Evolutionary conservation across 352 stramenopile genomes (phyloP), one percentile per base, ranked within the genome.

Genomic region (Pythium aristosporum): DNA sequence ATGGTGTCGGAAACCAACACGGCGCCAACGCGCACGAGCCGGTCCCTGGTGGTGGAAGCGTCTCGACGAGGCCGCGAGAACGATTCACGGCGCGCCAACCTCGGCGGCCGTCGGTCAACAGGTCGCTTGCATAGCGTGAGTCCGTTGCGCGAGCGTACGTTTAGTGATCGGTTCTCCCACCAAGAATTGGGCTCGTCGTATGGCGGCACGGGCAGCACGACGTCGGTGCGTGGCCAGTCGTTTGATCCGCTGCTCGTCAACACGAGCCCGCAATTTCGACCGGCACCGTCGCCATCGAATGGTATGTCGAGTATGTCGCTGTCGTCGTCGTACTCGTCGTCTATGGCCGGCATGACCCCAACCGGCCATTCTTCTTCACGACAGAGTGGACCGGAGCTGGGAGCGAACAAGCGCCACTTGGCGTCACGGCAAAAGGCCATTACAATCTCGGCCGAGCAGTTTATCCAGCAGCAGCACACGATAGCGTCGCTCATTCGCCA

Each of bases 401-500:
- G 55, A 3, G 56, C 61, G 23, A 57, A 62, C 36, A 61, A 61
- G 16, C 61, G 67, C 16, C 67, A 73, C 47, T 61, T 66, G 25
- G 67, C 61, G 9, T 66, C 67, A 2, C 66, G 71, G n/a, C 78
- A 87, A 64, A 81, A 80, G 43, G 67, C 79, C 18, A 77, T 90
- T 55, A 86, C 80, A 11, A 89, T 94, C 42, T 89, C 82, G 3
- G 73, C 77, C 1, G 71, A 79, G 43, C 85, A 92, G 68, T 94
- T 85, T 53, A 59, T 91, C 43, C 82, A 91, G 53, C 85, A 94
- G 68, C 81, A 94, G 57, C 76, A 91, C 58, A 92, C 79, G n/a
- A 91, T 94, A 42, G 80, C 85, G 1, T 85, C 80, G 52, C 71
- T 94, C 18, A 91, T 92, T 57, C 81, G 77, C 18, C 82, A 94